Conservation (phyloP, 73 alveolate genomes). For the Effrenium voratum region DNA sequence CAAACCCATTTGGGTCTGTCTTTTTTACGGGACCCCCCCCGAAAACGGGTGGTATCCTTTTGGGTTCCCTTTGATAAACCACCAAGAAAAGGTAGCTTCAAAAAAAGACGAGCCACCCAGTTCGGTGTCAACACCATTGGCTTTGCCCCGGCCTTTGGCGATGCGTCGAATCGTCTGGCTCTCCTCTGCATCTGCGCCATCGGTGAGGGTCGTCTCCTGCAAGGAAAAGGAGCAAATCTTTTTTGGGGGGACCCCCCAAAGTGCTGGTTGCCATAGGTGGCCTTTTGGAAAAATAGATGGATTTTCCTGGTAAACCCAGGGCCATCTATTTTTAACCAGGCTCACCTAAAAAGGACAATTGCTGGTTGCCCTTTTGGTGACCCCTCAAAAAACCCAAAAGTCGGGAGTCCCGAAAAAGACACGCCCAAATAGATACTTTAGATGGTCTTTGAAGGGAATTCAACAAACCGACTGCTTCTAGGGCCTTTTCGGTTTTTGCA, state of each 20-base stretch:
- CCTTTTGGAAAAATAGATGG: neutral
- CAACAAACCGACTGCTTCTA: too few relatives aligned
- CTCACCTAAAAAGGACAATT: neutral
- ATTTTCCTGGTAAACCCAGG: neutral
- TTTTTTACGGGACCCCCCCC: neutral
- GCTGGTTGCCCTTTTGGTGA: neutral
- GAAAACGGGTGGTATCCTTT: neutral
- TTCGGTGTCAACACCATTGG: neutral
- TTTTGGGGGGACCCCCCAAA: neutral
- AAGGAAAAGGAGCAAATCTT: neutral
- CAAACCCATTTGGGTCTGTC: too few relatives aligned
- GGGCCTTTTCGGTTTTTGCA: too few relatives aligned
- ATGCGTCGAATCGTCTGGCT: slow-evolving; percentile 15
- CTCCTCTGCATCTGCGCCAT: neutral
- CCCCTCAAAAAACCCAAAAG: too few relatives aligned
- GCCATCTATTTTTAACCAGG: neutral
- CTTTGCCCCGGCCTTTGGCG: slow-evolving; percentile 2
- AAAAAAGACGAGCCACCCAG: neutral
- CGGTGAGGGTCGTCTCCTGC: slow-evolving; percentile 11
- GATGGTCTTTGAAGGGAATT: too few relatives aligned
- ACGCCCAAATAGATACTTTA: too few relatives aligned
- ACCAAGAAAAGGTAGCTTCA: neutral
- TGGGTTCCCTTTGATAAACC: neutral
- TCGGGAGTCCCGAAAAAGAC: too few relatives aligned
- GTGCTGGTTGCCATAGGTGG: neutral